Evolutionary conservation across 257 asterid genomes (phyloP).

Genomic region (Craterostigma plantagineum): DNA sequence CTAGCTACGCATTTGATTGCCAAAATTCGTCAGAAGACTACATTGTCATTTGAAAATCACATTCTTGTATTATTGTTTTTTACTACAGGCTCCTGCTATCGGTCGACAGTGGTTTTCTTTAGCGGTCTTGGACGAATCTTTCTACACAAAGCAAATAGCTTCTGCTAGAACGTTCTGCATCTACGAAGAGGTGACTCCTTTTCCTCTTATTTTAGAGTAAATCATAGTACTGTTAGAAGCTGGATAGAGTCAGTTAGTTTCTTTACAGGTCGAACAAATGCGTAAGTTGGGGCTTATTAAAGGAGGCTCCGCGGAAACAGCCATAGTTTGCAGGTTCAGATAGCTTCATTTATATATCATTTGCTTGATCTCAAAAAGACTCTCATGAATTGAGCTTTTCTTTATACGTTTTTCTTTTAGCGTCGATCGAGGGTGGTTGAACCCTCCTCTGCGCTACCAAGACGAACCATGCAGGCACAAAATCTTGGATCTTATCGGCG

Average conservation of each 20-base stretch:
- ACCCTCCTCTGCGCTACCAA: slow-evolving; percentile 61
- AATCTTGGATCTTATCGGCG: slow-evolving; percentile 91
- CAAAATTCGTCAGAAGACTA: too few relatives aligned
- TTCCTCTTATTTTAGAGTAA: not conserved
- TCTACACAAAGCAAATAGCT: slow-evolving; percentile 51
- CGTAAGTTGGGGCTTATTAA: slow-evolving; percentile 51
- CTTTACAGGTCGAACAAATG: slow-evolving; percentile 58
- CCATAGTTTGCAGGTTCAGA: slow-evolving; percentile 67
- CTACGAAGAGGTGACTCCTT: slow-evolving; percentile 47
- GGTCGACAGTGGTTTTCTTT: slow-evolving; percentile 87
- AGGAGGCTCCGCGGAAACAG: slow-evolving; percentile 74
- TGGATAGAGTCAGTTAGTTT: not conserved
- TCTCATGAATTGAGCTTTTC: too few relatives aligned
- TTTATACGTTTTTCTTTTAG: slow-evolving; percentile 18
- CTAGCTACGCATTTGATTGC: too few relatives aligned
- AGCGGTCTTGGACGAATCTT: slow-evolving; percentile 22
- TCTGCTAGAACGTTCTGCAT: slow-evolving; percentile 80
- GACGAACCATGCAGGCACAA: slow-evolving; percentile 95
- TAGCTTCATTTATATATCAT: too few relatives aligned
- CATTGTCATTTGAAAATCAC: too few relatives aligned
- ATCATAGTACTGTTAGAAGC: slow-evolving; percentile 6
- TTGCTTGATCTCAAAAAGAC: too few relatives aligned
- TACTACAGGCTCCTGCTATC: slow-evolving; percentile 57
- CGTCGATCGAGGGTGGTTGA: slow-evolving; percentile 63
- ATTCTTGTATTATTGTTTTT: not conserved